These are phyloP conservation scores for Cutaneotrichosporon sp. DNA, from an alignment of 1,284 basidiomycete species.

Conservation along the genomic window DNA sequence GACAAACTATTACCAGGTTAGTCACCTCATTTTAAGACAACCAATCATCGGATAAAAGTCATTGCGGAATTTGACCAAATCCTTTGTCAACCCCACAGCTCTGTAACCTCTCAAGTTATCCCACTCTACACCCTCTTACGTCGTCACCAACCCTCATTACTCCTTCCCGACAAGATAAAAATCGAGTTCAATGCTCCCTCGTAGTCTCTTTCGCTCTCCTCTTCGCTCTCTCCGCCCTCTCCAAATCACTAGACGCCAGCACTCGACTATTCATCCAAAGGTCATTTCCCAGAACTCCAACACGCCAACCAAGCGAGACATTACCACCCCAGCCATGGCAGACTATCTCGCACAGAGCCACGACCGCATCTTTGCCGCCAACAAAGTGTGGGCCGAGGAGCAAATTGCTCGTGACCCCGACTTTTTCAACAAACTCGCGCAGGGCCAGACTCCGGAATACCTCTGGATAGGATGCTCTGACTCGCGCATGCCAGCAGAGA, in stretches of 20 bases:
- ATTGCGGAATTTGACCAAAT: no score
- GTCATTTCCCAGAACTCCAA: background rate
- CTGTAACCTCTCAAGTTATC: no score
- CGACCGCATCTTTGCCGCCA: slow-evolving; percentile 20
- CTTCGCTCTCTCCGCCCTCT: no score
- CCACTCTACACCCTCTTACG: no score
- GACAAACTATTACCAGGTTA: no score
- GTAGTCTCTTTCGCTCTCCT: no score
- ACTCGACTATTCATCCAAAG: background rate
- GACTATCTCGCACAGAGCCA: slow-evolving; percentile 12
- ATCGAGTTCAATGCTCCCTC: background rate
- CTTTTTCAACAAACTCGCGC: slow-evolving; percentile 20
- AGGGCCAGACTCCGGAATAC: slow-evolving; percentile 26
- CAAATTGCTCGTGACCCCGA: slow-evolving; percentile 20
- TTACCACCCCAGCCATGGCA: background rate
- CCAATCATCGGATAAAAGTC: no score
- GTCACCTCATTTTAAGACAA: no score
- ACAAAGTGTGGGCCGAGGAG: slow-evolving; percentile 18
- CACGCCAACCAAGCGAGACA: background rate
- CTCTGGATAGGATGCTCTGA: slow-evolving; percentile 27
- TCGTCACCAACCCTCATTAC: no score
- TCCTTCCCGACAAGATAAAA: background rate
- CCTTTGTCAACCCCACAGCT: no score
- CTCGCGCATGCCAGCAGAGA: slow-evolving; percentile 28
- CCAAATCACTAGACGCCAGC: no score